phyloP scores from a whole-genome alignment of 2,329 filamentous ascomycete species.

The Aspergillus brasiliensis region DNA sequence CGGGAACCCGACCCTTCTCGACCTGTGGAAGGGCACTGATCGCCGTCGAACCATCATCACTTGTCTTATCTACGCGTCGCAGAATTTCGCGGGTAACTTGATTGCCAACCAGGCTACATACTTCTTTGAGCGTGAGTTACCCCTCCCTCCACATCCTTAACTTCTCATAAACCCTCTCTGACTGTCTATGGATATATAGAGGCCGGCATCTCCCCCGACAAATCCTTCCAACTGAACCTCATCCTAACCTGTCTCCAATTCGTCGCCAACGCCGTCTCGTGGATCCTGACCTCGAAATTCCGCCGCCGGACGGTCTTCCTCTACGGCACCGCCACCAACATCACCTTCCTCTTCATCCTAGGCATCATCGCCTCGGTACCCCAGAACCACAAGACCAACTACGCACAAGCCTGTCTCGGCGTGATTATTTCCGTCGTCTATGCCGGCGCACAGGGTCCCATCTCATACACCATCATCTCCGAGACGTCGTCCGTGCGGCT shows the following conservation, averaged over 20 bases:
- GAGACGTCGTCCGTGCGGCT: constrained; percentile 44
- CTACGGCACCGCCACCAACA: constrained; percentile 38
- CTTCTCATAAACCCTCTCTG: background rate
- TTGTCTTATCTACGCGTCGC: constrained; percentile 35
- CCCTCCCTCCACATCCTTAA: background rate
- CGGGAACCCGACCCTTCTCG: constrained; percentile 30
- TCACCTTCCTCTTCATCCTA: constrained; percentile 40
- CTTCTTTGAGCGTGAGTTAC: constrained; percentile 53
- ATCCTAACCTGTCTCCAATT: constrained; percentile 36
- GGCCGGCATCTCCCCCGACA: constrained; percentile 29
- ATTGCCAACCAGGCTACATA: constrained; percentile 65
- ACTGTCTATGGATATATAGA: constrained; percentile 25
- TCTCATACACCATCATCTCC: constrained; percentile 43
- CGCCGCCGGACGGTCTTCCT: constrained; percentile 46
- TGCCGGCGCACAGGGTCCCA: constrained; percentile 38
- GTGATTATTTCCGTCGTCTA: constrained; percentile 46
- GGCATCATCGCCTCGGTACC: constrained; percentile 39
- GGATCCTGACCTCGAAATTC: constrained; percentile 41
- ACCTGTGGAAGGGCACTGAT: constrained; percentile 37
- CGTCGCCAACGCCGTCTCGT: constrained; percentile 40
- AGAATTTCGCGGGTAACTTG: constrained; percentile 61
- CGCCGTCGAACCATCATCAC: constrained; percentile 34
- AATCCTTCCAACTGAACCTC: constrained; percentile 33
- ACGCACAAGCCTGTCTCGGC: constrained; percentile 41
- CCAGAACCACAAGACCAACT: constrained; percentile 38